Evolutionary conservation across 2,329 filamentous ascomycete genomes (phyloP).

Genomic region (Diplodia corticola): DNA sequence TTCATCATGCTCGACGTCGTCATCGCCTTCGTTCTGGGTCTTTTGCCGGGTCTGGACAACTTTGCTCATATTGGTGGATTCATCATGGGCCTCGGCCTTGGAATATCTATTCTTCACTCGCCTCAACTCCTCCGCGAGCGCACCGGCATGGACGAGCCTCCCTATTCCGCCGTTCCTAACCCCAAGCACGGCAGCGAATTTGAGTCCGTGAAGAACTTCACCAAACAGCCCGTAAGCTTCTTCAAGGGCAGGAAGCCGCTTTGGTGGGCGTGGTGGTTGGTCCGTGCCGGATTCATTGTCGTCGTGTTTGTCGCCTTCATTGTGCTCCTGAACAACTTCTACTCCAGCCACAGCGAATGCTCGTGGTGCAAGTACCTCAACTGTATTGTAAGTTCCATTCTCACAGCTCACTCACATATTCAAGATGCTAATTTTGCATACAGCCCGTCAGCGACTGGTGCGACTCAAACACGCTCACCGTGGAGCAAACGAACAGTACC

Average conservation of each 20-base stretch:
- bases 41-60: constrained; percentile 92
- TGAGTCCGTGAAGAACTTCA: constrained; percentile 44
- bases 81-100: constrained; percentile 83
- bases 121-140: constrained; percentile 75
- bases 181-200: constrained; percentile 51
- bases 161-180: constrained; percentile 65
- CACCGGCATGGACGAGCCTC: constrained; percentile 67
- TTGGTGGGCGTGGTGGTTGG: constrained; percentile 98
- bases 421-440: not conserved
- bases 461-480: constrained; percentile 34
- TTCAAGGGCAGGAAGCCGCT: constrained; percentile 90
- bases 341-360: constrained; percentile 73
- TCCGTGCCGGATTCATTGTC: constrained; percentile 75
- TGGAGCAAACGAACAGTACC: not conserved
- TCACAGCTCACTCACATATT: not conserved
- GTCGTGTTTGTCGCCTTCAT: constrained; percentile 84
- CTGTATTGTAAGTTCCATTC: constrained; percentile 71
- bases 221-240: constrained; percentile 63
- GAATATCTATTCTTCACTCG: constrained; percentile 84
- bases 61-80: constrained; percentile 98
- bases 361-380: constrained; percentile 94
- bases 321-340: constrained; percentile 87
- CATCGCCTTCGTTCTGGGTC: constrained; percentile 87
- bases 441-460: constrained; percentile 38
- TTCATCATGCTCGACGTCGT: constrained; percentile 83